These are phyloP conservation scores for Jamesozyma lodderae DNA, from an alignment of 805 yeast species.

Conservation along the genomic window DNA sequence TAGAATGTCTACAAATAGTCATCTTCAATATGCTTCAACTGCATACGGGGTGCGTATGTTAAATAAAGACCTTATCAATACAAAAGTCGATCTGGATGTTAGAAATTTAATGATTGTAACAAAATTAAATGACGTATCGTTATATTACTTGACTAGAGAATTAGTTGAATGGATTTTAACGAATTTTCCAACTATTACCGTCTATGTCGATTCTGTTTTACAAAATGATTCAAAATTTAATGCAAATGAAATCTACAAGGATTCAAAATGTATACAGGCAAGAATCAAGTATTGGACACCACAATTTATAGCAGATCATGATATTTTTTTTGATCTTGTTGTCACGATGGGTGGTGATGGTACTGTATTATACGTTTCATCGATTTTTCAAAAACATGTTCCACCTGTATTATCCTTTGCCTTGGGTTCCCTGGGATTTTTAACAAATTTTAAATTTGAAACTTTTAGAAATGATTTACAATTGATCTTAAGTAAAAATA, in stretches of 20 bases:
- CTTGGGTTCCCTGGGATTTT: constrained; percentile 84
- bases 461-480: constrained; percentile 53
- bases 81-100: constrained; percentile 62
- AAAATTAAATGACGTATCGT: constrained; percentile 77
- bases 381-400: constrained; percentile 72
- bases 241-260: constrained; percentile 41
- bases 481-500: constrained; percentile 59
- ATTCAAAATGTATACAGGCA: constrained; percentile 34
- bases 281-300: constrained; percentile 59
- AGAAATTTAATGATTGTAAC: constrained; percentile 73
- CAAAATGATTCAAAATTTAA: constrained; percentile 56
- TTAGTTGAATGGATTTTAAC: constrained; percentile 66
- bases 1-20: constrained; percentile 29
- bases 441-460: constrained; percentile 78
- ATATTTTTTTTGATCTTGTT: constrained; percentile 58
- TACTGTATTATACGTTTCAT: constrained; percentile 81
- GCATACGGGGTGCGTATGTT: constrained; percentile 73
- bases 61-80: constrained; percentile 60
- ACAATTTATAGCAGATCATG: constrained; percentile 37
- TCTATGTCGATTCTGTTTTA: constrained; percentile 69
- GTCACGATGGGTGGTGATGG: constrained; percentile 96
- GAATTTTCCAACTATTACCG: constrained; percentile 33
- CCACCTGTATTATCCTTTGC: constrained; percentile 90
- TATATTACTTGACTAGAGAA: constrained; percentile 68
- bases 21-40: constrained; percentile 68